Conservation (phyloP, 2,329 filamentous ascomycete species). For the Fusarium sp. region DNA sequence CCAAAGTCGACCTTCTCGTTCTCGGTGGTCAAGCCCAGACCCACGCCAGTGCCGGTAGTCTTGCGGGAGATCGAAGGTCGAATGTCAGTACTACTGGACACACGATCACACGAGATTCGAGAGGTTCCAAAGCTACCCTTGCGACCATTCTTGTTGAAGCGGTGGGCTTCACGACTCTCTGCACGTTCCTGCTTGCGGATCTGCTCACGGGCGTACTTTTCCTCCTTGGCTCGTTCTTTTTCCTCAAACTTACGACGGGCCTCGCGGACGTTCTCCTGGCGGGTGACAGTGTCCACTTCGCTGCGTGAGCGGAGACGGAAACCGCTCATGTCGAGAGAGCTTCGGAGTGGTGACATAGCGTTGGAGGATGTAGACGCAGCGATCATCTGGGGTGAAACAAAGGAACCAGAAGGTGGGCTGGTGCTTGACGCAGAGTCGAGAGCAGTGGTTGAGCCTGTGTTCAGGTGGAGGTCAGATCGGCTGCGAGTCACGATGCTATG, state of each 20-base stretch:
- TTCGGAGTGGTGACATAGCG: slow-evolving; percentile 63
- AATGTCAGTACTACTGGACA: slow-evolving; percentile 45
- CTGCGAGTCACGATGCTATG: slow-evolving; percentile 49
- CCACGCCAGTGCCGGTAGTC: slow-evolving; percentile 37
- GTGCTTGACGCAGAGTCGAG: slow-evolving; percentile 40
- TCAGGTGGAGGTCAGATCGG: slow-evolving; percentile 59
- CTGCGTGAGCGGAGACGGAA: slow-evolving; percentile 70
- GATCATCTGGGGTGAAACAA: slow-evolving; percentile 40
- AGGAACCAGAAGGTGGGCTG: slow-evolving; percentile 43
- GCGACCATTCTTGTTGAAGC: slow-evolving; percentile 58
- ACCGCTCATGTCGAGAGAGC: slow-evolving; percentile 65
- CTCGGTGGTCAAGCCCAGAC: slow-evolving; percentile 24
- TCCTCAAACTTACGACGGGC: slow-evolving; percentile 72
- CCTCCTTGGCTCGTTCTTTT: slow-evolving; percentile 69
- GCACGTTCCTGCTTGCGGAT: slow-evolving; percentile 66
- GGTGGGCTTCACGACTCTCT: slow-evolving; percentile 65
- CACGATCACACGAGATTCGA: slow-evolving; percentile 47
- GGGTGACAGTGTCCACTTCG: slow-evolving; percentile 65
- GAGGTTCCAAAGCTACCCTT: slow-evolving; percentile 50
- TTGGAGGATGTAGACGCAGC: slow-evolving; percentile 46
- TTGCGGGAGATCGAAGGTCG: slow-evolving; percentile 45
- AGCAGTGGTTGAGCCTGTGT: slow-evolving; percentile 42
- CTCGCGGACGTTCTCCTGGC: slow-evolving; percentile 67
- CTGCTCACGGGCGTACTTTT: slow-evolving; percentile 69
- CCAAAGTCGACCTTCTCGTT: slow-evolving; percentile 58